phyloP scores from a whole-genome alignment of 2,329 filamentous ascomycete genomes.

The Stachybotrys chlorohalonatus region DNA sequence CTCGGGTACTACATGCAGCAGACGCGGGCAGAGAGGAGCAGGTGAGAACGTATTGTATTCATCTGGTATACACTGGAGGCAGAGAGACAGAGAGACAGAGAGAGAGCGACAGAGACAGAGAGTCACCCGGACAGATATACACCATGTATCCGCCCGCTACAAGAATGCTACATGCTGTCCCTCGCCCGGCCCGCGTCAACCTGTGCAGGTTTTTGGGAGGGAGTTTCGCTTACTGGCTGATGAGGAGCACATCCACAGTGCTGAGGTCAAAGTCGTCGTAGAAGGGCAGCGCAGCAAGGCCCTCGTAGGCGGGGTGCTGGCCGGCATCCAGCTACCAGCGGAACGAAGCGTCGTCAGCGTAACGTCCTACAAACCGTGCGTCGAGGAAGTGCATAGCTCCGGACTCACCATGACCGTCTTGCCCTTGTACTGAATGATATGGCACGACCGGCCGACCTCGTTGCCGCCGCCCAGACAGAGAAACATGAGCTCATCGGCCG shows the following conservation, averaged over 20 bases:
- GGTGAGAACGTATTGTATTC: conserved; percentile 25
- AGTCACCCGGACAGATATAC: background rate
- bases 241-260: conserved; percentile 91
- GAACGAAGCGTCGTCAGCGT: conserved; percentile 9
- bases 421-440: conserved; percentile 98
- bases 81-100: conserved; percentile 4
- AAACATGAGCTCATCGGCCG: conserved; percentile 89
- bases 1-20: conserved; percentile 6
- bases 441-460: conserved; percentile 93
- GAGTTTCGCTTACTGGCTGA: conserved; percentile 80
- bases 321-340: conserved; percentile 76
- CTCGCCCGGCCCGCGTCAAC: conserved; percentile 13
- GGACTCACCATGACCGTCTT: conserved; percentile 88
- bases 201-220: background rate
- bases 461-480: conserved; percentile 90
- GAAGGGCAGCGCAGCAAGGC: conserved; percentile 85
- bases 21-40: conserved; percentile 12
- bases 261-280: conserved; percentile 98
- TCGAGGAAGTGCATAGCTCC: background rate
- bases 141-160: conserved; percentile 1
- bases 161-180: conserved; percentile 13
- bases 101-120: conserved; percentile 1
- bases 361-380: background rate
- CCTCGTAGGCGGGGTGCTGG: conserved; percentile 93
- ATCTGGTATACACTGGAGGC: conserved; percentile 22